These are phyloP conservation scores for Phialophora tarda DNA, from an alignment of 2,329 filamentous ascomycete species.

Conservation along the genomic window DNA sequence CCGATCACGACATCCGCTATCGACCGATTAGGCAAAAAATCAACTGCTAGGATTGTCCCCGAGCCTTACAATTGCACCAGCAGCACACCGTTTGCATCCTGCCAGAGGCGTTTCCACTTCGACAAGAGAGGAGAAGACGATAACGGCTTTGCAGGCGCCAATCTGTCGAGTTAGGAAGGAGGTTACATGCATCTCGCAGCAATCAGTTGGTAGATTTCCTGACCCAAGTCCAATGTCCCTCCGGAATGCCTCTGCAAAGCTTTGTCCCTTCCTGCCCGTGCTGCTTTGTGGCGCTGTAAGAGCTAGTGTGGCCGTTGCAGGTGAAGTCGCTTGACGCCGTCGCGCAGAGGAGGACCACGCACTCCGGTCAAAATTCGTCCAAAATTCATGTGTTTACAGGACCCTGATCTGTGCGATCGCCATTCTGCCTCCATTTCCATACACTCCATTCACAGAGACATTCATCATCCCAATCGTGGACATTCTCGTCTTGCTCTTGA, in stretches of 20 bases:
- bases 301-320: not conserved
- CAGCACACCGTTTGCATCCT: not conserved
- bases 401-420: not conserved
- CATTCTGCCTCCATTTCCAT: conserved; percentile 48
- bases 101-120: not conserved
- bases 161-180: conserved; percentile 4
- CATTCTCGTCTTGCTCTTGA: conserved; percentile 52
- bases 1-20: conserved; percentile 34
- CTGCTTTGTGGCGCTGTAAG: not conserved
- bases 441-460: conserved; percentile 57
- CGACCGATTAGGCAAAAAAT: conserved; percentile 23
- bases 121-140: not conserved
- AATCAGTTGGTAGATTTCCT: not conserved
- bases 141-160: not conserved
- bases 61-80: conserved; percentile 13
- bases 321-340: not conserved
- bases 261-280: not conserved
- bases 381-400: not conserved
- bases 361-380: not conserved
- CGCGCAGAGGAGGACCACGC: not conserved
- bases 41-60: conserved; percentile 2
- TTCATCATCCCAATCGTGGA: conserved; percentile 53
- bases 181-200: not conserved
- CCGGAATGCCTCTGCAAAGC: not conserved
- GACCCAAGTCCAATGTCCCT: not conserved